These are phyloP conservation scores for Sporothrix inflata DNA, from an alignment of 2,329 filamentous ascomycete species.

Conservation along the genomic window DNA sequence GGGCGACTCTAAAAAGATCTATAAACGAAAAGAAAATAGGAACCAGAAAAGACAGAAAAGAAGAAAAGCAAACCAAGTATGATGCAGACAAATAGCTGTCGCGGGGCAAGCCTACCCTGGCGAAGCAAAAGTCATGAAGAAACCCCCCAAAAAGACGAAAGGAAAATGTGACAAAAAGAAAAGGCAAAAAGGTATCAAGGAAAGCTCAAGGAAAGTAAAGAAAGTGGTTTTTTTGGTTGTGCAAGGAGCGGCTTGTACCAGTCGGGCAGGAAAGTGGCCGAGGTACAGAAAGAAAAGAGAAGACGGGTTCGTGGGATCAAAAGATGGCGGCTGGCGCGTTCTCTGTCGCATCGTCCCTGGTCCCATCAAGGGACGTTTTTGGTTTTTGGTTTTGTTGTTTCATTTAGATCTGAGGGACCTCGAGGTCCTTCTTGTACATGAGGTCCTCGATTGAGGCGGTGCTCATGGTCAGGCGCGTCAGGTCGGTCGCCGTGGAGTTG, in stretches of 20 bases:
- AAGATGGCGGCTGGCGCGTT: neutral
- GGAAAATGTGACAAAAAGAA: neutral
- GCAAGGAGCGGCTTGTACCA: neutral
- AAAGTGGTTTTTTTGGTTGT: neutral
- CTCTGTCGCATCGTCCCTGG: neutral
- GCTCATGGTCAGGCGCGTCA: slow-evolving; percentile 59
- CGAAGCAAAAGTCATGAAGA: slow-evolving; percentile 12
- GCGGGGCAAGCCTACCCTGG: slow-evolving; percentile 11
- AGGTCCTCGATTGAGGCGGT: slow-evolving; percentile 49
- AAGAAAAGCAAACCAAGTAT: neutral
- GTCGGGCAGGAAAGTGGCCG: neutral
- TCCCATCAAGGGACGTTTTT: slow-evolving; percentile 5
- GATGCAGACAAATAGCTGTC: slow-evolving; percentile 10
- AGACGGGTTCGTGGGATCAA: neutral
- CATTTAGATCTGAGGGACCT: slow-evolving; percentile 6
- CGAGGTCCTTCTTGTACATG: slow-evolving; percentile 29
- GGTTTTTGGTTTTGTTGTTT: neutral
- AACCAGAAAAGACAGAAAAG: neutral
- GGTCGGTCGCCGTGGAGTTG: slow-evolving; percentile 56
- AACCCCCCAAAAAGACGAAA: neutral
- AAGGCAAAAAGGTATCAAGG: slow-evolving; percentile 19
- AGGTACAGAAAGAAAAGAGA: neutral
- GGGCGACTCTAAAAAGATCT: slow-evolving; percentile 21
- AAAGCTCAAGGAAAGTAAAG: neutral
- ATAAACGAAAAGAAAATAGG: neutral